Evolutionary conservation across 768 basidiomycete species (phyloP).

Genomic region (Glaciozyma martinii): DNA sequence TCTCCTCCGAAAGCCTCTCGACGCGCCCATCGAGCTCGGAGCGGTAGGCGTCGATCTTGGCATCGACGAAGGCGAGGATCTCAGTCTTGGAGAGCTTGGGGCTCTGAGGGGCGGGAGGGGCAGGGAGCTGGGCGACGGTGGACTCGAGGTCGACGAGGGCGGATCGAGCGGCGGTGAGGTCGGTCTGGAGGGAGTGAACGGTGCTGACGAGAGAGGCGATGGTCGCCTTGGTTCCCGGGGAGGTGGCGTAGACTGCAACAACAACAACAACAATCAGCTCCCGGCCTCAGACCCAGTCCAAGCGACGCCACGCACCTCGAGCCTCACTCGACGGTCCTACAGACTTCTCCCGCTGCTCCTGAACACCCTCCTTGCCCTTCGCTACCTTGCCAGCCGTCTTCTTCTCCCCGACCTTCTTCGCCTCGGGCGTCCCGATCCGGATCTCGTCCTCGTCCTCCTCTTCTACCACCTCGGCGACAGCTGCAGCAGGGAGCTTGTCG

Average conservation of each 20-base stretch:
- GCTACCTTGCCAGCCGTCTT: no score
- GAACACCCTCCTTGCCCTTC: no score
- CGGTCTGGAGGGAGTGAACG: conserved; percentile 1
- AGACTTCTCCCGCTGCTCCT: no score
- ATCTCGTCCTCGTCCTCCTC: not conserved
- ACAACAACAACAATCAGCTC: not conserved
- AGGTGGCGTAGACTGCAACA: conserved; percentile 3
- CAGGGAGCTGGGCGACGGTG: not conserved
- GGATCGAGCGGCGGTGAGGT: conserved; percentile 3
- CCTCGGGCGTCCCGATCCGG: not conserved
- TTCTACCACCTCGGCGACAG: no score
- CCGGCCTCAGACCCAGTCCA: not conserved
- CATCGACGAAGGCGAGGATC: not conserved
- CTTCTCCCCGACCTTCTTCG: not conserved
- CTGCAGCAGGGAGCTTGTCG: not conserved
- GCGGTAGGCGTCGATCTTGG: conserved; percentile 1
- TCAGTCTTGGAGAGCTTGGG: not conserved
- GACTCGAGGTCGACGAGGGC: not conserved
- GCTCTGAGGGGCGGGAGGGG: not conserved
- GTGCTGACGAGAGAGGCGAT: conserved; percentile 1
- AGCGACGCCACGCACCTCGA: not conserved
- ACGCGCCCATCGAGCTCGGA: not conserved
- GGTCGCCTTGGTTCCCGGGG: conserved; percentile 1
- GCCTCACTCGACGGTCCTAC: no score
- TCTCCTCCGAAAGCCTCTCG: not conserved